Conservation (phyloP, 1,139 yeast species). For the Eremothecium cymbalariae region DNA sequence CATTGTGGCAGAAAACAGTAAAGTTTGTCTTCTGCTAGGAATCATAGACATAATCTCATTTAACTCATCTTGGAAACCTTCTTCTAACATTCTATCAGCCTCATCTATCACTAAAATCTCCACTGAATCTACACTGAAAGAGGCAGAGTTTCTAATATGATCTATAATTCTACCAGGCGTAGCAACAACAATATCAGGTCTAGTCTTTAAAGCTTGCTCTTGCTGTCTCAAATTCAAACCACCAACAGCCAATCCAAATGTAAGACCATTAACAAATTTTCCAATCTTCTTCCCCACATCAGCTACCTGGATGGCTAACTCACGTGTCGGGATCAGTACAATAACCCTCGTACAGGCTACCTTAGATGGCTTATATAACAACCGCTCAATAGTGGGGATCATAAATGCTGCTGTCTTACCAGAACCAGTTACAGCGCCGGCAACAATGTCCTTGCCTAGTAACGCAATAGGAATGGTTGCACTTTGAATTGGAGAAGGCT, state of each 20-base stretch:
- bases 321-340: conserved; percentile 93
- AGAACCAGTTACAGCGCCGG: conserved; percentile 99
- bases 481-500: conserved; percentile 90
- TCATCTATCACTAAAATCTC: conserved; percentile 93
- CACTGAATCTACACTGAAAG: conserved; percentile 81
- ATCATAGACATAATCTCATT: conserved; percentile 79
- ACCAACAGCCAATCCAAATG: conserved; percentile 94
- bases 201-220: conserved; percentile 80
- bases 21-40: conserved; percentile 87
- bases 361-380: conserved; percentile 79
- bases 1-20: conserved; percentile 96
- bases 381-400: conserved; percentile 90
- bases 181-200: conserved; percentile 95
- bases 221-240: conserved; percentile 92
- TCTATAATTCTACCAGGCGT: conserved; percentile 97
- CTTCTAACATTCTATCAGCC: conserved; percentile 98
- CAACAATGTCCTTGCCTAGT: conserved; percentile 88
- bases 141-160: conserved; percentile 90
- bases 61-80: conserved; percentile 92
- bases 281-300: conserved; percentile 88
- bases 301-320: conserved; percentile 88
- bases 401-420: conserved; percentile 98
- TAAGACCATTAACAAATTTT: conserved; percentile 61
- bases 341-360: conserved; percentile 83
- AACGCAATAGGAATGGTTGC: conserved; percentile 91